Conservation (phyloP, 805 yeast species). For the Millerozyma miso region DNA sequence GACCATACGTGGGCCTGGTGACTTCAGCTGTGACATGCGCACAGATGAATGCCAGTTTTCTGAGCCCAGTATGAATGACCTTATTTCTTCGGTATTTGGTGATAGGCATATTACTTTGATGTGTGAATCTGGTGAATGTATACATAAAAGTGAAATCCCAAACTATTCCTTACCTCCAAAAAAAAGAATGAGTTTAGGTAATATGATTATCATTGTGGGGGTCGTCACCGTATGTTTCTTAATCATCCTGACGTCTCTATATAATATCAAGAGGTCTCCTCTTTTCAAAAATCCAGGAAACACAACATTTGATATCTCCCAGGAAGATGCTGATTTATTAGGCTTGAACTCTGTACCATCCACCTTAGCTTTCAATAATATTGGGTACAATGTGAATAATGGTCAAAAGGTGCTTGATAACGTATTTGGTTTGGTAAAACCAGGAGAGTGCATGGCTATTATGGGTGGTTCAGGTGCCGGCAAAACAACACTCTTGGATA, state of each 20-base stretch:
- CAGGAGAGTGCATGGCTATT: constrained; percentile 88
- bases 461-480: constrained; percentile 99
- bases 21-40: constrained; percentile 71
- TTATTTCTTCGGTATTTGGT: constrained; percentile 90
- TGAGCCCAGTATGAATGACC: constrained; percentile 94
- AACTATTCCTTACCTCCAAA: constrained; percentile 73
- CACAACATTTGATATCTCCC: constrained; percentile 30
- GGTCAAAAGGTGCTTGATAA: constrained; percentile 55
- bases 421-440: constrained; percentile 73
- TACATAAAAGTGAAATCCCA: constrained; percentile 89
- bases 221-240: constrained; percentile 42
- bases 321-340: constrained; percentile 36
- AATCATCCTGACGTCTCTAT: constrained; percentile 37
- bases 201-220: constrained; percentile 43
- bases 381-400: constrained; percentile 50
- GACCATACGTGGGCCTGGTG: constrained; percentile 91
- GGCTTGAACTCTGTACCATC: constrained; percentile 60
- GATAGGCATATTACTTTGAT: constrained; percentile 80
- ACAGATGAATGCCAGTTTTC: constrained; percentile 69
- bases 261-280: constrained; percentile 57
- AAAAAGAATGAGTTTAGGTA: constrained; percentile 40
- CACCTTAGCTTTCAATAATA: constrained; percentile 67
- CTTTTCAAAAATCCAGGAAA: constrained; percentile 40
- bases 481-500: constrained; percentile 88
- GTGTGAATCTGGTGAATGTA: constrained; percentile 86